Percentiles rank a stretch among this genome's conserved stretches.
phyloP scores from a whole-genome alignment of 176 grass and related monocot species.

The Chloris gayana region DNA sequence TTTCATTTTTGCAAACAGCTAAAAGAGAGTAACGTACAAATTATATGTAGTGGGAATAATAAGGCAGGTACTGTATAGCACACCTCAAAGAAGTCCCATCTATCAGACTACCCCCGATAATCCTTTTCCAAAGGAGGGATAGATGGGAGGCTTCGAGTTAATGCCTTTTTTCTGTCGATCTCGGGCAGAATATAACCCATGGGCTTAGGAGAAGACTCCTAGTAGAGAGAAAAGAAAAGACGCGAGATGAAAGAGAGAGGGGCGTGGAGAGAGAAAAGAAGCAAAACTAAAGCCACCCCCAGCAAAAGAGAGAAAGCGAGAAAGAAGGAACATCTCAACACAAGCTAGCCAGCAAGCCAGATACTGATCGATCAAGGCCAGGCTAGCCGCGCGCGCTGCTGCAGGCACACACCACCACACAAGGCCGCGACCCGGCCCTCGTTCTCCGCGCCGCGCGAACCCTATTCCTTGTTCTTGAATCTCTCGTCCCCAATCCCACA shows the following conservation, averaged over 20 bases:
- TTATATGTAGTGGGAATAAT: no score
- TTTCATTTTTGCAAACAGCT: not conserved
- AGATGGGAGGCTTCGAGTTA: constrained; percentile 33
- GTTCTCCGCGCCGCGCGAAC: constrained; percentile 56
- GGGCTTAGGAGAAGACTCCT: constrained; percentile 58
- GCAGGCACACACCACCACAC: constrained; percentile 21
- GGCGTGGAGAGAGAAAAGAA: not conserved
- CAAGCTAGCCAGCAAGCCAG: constrained; percentile 7
- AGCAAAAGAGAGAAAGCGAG: constrained; percentile 35
- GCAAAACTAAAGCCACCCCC: constrained; percentile 33
- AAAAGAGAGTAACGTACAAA: no score
- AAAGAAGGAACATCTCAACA: constrained; percentile 27
- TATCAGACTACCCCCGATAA: constrained; percentile 30
- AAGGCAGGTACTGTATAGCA: not conserved
- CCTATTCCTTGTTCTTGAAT: constrained; percentile 99
- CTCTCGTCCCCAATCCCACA: constrained; percentile 65
- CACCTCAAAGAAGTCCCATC: constrained; percentile 24
- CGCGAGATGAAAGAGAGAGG: not conserved
- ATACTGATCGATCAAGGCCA: constrained; percentile 9
- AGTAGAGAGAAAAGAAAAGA: constrained; percentile 38
- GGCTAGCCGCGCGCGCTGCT: constrained; percentile 8
- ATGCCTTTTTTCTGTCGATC: constrained; percentile 27
- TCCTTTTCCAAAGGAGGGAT: constrained; percentile 54
- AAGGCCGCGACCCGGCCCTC: constrained; percentile 22
- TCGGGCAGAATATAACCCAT: constrained; percentile 70